A percentile compares a stretch with the other conserved stretches of the same genome.
phyloP scores from a whole-genome alignment of 176 grass and related monocot species.

The Chloris gayana region DNA sequence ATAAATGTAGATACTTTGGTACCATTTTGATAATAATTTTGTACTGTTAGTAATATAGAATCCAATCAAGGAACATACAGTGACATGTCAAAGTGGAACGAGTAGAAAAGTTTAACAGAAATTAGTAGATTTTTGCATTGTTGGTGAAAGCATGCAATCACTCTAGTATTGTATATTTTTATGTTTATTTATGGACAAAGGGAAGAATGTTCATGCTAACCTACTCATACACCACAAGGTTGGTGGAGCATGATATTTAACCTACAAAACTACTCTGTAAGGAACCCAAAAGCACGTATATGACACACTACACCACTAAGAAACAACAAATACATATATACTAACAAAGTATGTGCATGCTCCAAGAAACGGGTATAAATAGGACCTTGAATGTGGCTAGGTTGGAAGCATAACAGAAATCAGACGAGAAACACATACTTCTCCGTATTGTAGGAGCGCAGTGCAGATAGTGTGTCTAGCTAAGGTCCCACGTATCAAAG shows the following conservation, averaged over 20 bases:
- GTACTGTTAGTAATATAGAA: not conserved
- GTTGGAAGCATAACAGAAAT: not conserved
- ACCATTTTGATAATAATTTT: not conserved
- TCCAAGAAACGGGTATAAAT: constrained; percentile 30
- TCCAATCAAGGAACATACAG: no score
- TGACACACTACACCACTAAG: no score
- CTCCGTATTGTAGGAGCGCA: no score
- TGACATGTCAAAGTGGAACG: not conserved
- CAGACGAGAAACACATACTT: no score
- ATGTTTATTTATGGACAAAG: not conserved
- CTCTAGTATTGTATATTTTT: not conserved
- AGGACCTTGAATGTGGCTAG: not conserved
- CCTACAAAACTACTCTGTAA: not conserved
- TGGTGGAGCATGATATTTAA: constrained; percentile 4
- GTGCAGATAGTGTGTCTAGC: no score
- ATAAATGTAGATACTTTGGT: not conserved
- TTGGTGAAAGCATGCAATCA: not conserved
- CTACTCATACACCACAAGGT: constrained; percentile 27
- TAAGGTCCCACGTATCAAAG: no score
- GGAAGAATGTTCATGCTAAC: not conserved
- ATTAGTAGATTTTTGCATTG: not conserved
- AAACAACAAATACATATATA: not conserved
- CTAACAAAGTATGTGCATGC: no score
- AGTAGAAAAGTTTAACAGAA: not conserved
- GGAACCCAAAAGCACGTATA: not conserved